phyloP scores from a whole-genome alignment of 176 grass and related monocot species.

The Eragrostis nindensis region DNA sequence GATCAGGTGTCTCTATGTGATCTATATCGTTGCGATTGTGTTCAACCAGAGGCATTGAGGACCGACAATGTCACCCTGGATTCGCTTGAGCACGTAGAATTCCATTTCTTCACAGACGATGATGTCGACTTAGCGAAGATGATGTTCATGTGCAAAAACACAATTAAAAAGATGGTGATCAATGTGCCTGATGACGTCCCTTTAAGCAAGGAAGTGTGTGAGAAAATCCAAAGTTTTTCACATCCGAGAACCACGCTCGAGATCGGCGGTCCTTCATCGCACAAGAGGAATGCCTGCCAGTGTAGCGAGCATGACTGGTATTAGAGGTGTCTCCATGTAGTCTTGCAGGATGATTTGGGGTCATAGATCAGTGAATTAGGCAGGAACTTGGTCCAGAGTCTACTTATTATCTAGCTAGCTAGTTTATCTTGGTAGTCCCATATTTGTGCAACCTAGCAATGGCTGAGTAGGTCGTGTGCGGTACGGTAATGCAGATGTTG shows the following conservation, averaged over 20 bases:
- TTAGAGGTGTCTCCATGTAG: neutral
- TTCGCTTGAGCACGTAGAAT: constrained; percentile 5
- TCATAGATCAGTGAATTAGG: neutral
- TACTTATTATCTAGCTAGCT: no score
- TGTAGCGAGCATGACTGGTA: constrained; percentile 28
- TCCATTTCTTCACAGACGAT: constrained; percentile 11
- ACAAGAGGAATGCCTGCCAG: neutral
- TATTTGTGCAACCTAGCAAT: no score
- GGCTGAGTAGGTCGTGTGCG: no score
- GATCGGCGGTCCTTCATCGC: neutral
- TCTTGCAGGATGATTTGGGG: neutral
- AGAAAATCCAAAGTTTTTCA: neutral
- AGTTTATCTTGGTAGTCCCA: no score
- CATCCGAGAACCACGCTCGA: neutral
- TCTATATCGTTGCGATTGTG: neutral
- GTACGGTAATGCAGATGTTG: no score
- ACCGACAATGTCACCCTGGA: neutral
- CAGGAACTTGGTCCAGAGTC: neutral
- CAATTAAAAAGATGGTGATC: neutral
- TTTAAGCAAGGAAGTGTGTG: neutral
- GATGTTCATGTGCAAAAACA: neutral
- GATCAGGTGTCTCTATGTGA: neutral
- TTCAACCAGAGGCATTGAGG: neutral
- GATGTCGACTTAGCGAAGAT: constrained; percentile 16
- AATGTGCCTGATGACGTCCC: neutral